Conservation (phyloP, 495 filamentous ascomycete genomes). For the Aspergillus sparsus region DNA sequence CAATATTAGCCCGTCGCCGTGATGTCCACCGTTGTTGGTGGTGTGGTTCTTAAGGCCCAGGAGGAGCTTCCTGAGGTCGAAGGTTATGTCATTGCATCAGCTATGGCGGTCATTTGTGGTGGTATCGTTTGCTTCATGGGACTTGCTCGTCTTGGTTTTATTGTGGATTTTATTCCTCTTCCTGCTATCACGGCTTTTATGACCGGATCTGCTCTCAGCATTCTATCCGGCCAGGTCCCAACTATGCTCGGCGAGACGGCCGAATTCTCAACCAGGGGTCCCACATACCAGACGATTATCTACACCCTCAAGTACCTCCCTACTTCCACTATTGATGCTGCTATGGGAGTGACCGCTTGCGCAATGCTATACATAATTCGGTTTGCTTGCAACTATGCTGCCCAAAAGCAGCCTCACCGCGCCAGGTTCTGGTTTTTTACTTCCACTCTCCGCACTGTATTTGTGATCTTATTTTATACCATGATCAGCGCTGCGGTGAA, state of each 20-base stretch:
- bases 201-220: constrained; percentile 94
- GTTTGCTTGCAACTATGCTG: constrained; percentile 61
- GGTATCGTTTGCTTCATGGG: constrained; percentile 82
- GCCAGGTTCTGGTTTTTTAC: constrained; percentile 84
- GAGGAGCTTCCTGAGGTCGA: constrained; percentile 59
- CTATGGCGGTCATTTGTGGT: constrained; percentile 78
- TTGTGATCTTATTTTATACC: constrained; percentile 91
- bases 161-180: constrained; percentile 94
- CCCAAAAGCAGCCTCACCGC: constrained; percentile 66
- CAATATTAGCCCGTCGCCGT: constrained; percentile 81
- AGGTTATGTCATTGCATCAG: constrained; percentile 68
- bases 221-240: constrained; percentile 84
- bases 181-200: constrained; percentile 94
- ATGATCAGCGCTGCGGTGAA: constrained; percentile 89
- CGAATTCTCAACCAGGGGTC: constrained; percentile 67
- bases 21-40: constrained; percentile 86
- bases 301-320: constrained; percentile 79
- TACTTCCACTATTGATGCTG: constrained; percentile 70
- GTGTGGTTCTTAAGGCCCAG: constrained; percentile 65
- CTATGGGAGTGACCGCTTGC: constrained; percentile 85
- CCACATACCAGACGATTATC: constrained; percentile 86
- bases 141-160: constrained; percentile 77
- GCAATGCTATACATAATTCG: constrained; percentile 82
- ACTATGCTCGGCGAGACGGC: constrained; percentile 80
- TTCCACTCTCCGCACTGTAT: constrained; percentile 84